These are phyloP conservation scores for Lichtheimia corymbifera DNA, from an alignment of 371 early-diverging fungal species.

Conservation along the genomic window DNA sequence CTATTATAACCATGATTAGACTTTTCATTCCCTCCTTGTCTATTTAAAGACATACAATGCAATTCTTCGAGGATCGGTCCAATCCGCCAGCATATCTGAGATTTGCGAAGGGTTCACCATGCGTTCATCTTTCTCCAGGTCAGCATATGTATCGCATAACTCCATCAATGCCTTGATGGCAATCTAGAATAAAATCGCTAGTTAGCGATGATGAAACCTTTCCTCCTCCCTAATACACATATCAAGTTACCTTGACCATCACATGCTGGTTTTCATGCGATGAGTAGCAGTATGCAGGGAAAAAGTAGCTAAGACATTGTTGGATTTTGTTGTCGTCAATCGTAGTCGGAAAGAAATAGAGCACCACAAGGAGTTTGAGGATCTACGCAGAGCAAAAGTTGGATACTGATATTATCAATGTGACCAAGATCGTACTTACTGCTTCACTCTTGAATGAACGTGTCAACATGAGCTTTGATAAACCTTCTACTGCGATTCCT, in stretches of 20 bases:
- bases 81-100: constrained; percentile 59
- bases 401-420: not conserved
- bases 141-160: constrained; percentile 32
- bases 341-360: constrained; percentile 80
- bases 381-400: constrained; percentile 36
- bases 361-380: constrained; percentile 65
- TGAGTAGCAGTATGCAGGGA: constrained; percentile 81
- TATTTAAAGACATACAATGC: constrained; percentile 25
- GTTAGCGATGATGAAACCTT: not conserved
- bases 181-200: constrained; percentile 13
- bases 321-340: constrained; percentile 63
- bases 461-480: constrained; percentile 68
- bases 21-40: not conserved
- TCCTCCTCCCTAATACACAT: not conserved
- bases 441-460: constrained; percentile 50
- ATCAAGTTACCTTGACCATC: constrained; percentile 34
- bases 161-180: constrained; percentile 38
- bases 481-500: constrained; percentile 61
- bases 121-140: constrained; percentile 38
- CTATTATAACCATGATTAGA: not conserved
- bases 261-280: constrained; percentile 64
- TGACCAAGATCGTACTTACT: constrained; percentile 29
- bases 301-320: constrained; percentile 85
- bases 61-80: constrained; percentile 59
- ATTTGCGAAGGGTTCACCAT: constrained; percentile 59